Conservation (phyloP, 148 eudicot genomes). For the Limonium bicolor region DNA sequence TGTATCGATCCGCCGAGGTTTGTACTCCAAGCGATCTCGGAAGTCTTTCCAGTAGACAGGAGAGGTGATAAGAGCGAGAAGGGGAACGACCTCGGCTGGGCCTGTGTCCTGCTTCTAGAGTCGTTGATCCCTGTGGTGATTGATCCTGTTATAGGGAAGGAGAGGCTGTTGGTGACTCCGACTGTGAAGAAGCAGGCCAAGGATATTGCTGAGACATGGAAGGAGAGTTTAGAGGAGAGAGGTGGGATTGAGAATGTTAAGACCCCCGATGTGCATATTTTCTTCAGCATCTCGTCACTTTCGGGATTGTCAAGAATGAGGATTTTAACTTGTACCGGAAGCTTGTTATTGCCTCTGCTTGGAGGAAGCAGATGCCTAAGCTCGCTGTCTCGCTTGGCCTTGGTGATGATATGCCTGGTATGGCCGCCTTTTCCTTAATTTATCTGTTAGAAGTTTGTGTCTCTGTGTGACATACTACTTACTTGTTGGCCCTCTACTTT, state of each 20-base stretch:
- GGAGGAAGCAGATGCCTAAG: constrained; percentile 99
- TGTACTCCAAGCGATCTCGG: constrained; percentile 80
- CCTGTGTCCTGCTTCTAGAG: constrained; percentile 77
- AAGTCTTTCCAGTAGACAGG: constrained; percentile 84
- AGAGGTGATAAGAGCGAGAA: constrained; percentile 36
- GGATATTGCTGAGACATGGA: constrained; percentile 93
- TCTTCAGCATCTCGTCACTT: constrained; percentile 86
- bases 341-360: constrained; percentile 92
- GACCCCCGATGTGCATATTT: constrained; percentile 96
- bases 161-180: constrained; percentile 79
- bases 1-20: constrained; percentile 81
- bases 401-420: constrained; percentile 91
- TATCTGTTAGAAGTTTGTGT: not conserved
- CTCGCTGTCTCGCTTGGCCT: constrained; percentile 91
- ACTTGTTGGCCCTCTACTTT: too few relatives aligned
- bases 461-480: not conserved
- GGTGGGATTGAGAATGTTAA: constrained; percentile 93
- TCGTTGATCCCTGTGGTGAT: constrained; percentile 63
- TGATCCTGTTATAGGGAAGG: constrained; percentile 71
- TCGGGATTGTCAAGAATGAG: constrained; percentile 76
- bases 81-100: constrained; percentile 85
- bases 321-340: constrained; percentile 75
- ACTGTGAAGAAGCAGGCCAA: constrained; percentile 42
- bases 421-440: not conserved
- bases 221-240: constrained; percentile 66